Evolutionary conservation across 2,329 filamentous ascomycete species (phyloP).

Genomic region (Microdochium bolleyi): DNA sequence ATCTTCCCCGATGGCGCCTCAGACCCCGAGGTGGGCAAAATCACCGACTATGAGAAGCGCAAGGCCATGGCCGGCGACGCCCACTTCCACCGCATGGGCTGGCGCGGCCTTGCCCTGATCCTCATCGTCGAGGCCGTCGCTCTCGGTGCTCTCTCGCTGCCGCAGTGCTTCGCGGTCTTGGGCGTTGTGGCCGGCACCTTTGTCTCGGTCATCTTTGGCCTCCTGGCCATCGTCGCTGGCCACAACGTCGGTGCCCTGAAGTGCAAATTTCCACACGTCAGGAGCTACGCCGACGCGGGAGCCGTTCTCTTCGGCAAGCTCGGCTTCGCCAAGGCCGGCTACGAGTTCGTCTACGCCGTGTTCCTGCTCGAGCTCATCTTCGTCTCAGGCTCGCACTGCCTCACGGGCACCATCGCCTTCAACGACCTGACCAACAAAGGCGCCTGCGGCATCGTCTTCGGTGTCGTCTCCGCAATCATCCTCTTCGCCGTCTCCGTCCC

Average conservation of each 20-base stretch:
- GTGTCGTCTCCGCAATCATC: conserved; percentile 44
- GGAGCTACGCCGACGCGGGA: conserved; percentile 40
- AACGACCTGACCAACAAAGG: conserved; percentile 48
- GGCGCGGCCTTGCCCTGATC: conserved; percentile 47
- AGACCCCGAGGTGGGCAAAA: neutral
- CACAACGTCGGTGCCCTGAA: conserved; percentile 36
- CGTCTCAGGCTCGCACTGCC: conserved; percentile 54
- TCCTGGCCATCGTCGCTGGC: conserved; percentile 39
- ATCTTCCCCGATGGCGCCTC: neutral
- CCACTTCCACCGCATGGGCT: conserved; percentile 44
- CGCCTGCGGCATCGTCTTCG: conserved; percentile 50
- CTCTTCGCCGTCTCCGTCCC: conserved; percentile 47
- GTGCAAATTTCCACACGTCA: conserved; percentile 18
- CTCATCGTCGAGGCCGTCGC: conserved; percentile 50
- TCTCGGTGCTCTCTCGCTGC: conserved; percentile 42
- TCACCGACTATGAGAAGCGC: neutral
- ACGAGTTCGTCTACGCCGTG: conserved; percentile 43
- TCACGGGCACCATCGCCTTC: conserved; percentile 55
- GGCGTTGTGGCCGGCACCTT: conserved; percentile 44
- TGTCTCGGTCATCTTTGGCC: conserved; percentile 30
- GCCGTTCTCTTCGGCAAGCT: conserved; percentile 30
- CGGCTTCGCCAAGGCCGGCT: conserved; percentile 42
- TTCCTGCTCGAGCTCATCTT: conserved; percentile 53
- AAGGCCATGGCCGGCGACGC: conserved; percentile 23
- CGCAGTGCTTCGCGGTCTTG: conserved; percentile 42